These are phyloP conservation scores for Polyporus arcularius DNA, from an alignment of 768 basidiomycete species.

Conservation along the genomic window DNA sequence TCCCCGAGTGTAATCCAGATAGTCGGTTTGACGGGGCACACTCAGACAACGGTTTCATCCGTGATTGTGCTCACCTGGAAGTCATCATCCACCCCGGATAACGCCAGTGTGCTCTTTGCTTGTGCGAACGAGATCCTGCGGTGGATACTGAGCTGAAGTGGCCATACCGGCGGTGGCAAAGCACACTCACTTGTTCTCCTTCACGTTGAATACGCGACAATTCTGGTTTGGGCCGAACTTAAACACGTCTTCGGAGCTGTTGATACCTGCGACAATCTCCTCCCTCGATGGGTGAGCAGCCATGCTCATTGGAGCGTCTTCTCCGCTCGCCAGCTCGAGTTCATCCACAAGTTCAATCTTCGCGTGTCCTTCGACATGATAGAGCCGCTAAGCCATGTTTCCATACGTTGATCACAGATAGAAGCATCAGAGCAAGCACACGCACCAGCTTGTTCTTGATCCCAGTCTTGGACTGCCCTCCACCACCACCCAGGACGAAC, in stretches of 20 bases:
- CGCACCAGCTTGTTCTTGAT: constrained; percentile 93
- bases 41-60: too few species aligned
- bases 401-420: background rate
- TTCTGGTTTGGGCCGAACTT: constrained; percentile 77
- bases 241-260: constrained; percentile 67
- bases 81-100: constrained; percentile 62
- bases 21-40: too few species aligned
- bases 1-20: too few species aligned
- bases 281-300: constrained; percentile 58
- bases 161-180: background rate
- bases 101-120: constrained; percentile 61
- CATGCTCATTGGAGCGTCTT: constrained; percentile 98
- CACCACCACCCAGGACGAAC: constrained; percentile 87
- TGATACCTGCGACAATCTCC: constrained; percentile 82
- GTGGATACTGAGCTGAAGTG: background rate
- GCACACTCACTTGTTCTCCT: constrained; percentile 55
- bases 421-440: constrained; percentile 6
- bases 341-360: constrained; percentile 62
- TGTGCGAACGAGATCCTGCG: constrained; percentile 53
- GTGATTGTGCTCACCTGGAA: constrained; percentile 74
- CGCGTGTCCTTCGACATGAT: constrained; percentile 55
- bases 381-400: constrained; percentile 56
- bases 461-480: constrained; percentile 82
- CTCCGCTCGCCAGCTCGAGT: constrained; percentile 72
- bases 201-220: constrained; percentile 69